Conservation (phyloP, 192 early-diverging fungal genomes). For the Entrophospora sp. region DNA sequence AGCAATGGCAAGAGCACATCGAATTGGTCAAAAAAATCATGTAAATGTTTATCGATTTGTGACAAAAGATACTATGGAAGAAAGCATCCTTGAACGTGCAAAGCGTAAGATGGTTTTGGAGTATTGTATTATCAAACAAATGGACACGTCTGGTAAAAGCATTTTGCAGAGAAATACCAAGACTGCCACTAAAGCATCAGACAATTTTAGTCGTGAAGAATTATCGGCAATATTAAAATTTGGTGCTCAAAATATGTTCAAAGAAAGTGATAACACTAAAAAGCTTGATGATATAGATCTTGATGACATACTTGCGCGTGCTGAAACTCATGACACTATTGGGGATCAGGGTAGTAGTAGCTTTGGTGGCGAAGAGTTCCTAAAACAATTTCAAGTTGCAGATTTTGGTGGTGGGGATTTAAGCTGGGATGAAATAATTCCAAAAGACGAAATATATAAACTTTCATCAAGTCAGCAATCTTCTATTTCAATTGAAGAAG, state of each 20-base stretch:
- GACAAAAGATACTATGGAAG: slow-evolving; percentile 92
- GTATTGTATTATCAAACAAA: slow-evolving; percentile 98
- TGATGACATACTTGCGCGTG: slow-evolving; percentile 92
- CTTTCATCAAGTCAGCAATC: no score
- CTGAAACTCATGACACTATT: slow-evolving; percentile 79
- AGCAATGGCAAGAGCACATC: slow-evolving; percentile 95
- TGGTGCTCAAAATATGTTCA: slow-evolving; percentile 95
- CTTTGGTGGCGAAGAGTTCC: slow-evolving; percentile 78
- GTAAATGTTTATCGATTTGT: slow-evolving; percentile 98
- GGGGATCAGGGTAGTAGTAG: slow-evolving; percentile 50
- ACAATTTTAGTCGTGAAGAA: slow-evolving; percentile 75
- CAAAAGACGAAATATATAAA: slow-evolving; percentile 66
- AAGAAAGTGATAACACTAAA: slow-evolving; percentile 58
- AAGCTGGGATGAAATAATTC: slow-evolving; percentile 96
- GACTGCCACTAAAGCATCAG: slow-evolving; percentile 19
- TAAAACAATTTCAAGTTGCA: slow-evolving; percentile 86
- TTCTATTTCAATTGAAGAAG: no score
- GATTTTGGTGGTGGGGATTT: slow-evolving; percentile 70
- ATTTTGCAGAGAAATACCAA: slow-evolving; percentile 44
- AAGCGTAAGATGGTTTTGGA: slow-evolving; percentile 99
- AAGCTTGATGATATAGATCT: slow-evolving; percentile 90
- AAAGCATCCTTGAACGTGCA: no score
- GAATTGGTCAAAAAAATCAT: slow-evolving; percentile 93
- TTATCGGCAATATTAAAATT: slow-evolving; percentile 93
- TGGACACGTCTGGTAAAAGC: slow-evolving; percentile 88